Evolutionary conservation across 2,329 filamentous ascomycete genomes (phyloP).

Genomic region (Sarocladium oryzae): DNA sequence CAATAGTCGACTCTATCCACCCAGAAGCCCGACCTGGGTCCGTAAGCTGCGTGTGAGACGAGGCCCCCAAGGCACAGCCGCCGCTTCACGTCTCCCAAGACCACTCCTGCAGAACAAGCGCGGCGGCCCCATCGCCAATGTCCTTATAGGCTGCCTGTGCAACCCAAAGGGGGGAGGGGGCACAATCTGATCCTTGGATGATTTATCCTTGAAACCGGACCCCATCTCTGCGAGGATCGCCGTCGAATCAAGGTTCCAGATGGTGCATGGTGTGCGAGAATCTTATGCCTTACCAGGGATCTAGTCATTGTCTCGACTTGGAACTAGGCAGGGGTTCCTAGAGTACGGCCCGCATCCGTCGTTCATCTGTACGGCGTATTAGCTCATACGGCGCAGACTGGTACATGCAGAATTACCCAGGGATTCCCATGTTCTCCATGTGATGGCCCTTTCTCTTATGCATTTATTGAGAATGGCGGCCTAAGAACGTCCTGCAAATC

Average conservation of each 20-base stretch:
- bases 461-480: no score
- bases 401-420: no score
- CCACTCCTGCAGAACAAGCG: no score
- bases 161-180: not conserved
- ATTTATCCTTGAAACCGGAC: not conserved
- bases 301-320: slow-evolving; percentile 1
- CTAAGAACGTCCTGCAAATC: no score
- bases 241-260: not conserved
- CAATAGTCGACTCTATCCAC: not conserved
- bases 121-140: no score
- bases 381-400: no score
- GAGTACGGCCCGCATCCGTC: not conserved
- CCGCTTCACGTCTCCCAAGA: no score
- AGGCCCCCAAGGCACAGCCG: no score
- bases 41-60: no score
- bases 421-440: no score
- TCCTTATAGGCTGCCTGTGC: not conserved
- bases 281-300: not conserved
- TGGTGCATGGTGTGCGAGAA: not conserved
- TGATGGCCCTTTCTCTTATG: no score
- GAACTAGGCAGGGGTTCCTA: not conserved
- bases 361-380: not conserved
- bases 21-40: no score
- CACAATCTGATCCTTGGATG: not conserved
- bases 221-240: not conserved